Evolutionary conservation across 148 eudicot genomes (phyloP).

Genomic region (Fagopyrum esculentum): DNA sequence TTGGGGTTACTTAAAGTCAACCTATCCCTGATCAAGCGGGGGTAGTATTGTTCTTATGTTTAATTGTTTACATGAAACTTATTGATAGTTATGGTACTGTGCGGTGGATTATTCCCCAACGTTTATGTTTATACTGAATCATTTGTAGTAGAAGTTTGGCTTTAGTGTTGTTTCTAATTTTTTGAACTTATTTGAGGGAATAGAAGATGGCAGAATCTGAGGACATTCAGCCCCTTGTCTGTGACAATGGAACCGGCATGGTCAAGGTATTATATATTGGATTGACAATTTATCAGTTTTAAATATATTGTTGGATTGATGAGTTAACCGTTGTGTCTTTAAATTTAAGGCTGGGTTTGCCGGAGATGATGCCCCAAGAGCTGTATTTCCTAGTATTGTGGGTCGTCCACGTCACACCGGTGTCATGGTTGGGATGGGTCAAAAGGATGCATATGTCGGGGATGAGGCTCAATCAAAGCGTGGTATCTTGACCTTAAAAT

Average conservation of each 20-base stretch:
- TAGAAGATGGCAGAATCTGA: slow-evolving; percentile 15
- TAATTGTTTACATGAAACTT: neutral
- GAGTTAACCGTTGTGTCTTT: neutral
- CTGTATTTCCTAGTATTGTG: slow-evolving; percentile 12
- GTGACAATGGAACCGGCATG: slow-evolving; percentile 16
- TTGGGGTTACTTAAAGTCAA: neutral
- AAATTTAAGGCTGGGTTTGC: slow-evolving; percentile 12
- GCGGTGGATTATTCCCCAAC: neutral
- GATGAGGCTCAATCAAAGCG: slow-evolving; percentile 16
- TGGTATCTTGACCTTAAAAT: slow-evolving; percentile 14
- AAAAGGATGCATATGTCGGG: slow-evolving; percentile 15
- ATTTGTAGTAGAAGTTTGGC: neutral
- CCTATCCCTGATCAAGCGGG: neutral
- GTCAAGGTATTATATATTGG: slow-evolving; percentile 4
- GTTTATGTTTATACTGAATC: neutral
- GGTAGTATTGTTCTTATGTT: neutral
- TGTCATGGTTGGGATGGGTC: slow-evolving; percentile 17
- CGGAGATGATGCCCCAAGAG: slow-evolving; percentile 13
- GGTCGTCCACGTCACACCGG: slow-evolving; percentile 15
- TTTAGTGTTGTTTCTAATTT: neutral
- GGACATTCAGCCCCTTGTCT: slow-evolving; percentile 13
- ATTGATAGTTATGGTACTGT: neutral
- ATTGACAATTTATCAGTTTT: neutral
- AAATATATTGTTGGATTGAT: neutral
- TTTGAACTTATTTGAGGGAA: neutral